Percentiles rank a stretch among this genome's conserved stretches.
These are phyloP conservation scores for Blastobotrys capitulatus DNA, from an alignment of 1,139 yeast genomes.

Conservation along the genomic window DNA sequence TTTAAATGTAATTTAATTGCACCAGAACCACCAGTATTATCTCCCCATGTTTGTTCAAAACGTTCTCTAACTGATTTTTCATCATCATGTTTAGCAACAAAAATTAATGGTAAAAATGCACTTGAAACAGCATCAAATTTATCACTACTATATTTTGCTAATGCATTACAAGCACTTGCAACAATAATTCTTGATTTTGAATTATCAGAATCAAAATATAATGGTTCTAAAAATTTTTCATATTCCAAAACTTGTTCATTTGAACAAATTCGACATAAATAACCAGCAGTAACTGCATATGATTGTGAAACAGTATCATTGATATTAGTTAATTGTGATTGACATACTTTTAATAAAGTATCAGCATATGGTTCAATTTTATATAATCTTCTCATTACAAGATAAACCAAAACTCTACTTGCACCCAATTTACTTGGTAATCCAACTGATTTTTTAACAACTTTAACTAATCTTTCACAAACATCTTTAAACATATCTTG, in stretches of 20 bases:
- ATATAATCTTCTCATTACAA: constrained; percentile 54
- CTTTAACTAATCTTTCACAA: constrained; percentile 41
- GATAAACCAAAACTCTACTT: constrained; percentile 63
- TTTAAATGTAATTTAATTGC: constrained; percentile 63
- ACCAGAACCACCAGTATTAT: constrained; percentile 67
- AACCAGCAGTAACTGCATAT: constrained; percentile 78
- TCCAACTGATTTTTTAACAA: constrained; percentile 71
- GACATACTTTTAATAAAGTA: constrained; percentile 51
- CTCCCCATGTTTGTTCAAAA: constrained; percentile 73
- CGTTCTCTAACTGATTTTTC: constrained; percentile 41
- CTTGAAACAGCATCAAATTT: constrained; percentile 58
- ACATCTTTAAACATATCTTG: constrained; percentile 45
- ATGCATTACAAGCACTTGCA: constrained; percentile 59
- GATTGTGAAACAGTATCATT: constrained; percentile 70
- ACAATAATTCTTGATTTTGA: constrained; percentile 48
- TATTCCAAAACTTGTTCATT: constrained; percentile 51
- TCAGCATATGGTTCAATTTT: constrained; percentile 58
- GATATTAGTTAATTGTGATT: constrained; percentile 58
- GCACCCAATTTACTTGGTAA: constrained; percentile 89
- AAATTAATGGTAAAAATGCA: constrained; percentile 71
- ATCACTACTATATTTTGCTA: constrained; percentile 67
- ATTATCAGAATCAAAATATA: constrained; percentile 56
- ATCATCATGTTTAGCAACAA: constrained; percentile 68
- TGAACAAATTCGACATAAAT: constrained; percentile 60
- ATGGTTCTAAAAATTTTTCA: constrained; percentile 46